Conservation (phyloP, 2,329 filamentous ascomycete genomes). For the Verticillium alfalfae region DNA sequence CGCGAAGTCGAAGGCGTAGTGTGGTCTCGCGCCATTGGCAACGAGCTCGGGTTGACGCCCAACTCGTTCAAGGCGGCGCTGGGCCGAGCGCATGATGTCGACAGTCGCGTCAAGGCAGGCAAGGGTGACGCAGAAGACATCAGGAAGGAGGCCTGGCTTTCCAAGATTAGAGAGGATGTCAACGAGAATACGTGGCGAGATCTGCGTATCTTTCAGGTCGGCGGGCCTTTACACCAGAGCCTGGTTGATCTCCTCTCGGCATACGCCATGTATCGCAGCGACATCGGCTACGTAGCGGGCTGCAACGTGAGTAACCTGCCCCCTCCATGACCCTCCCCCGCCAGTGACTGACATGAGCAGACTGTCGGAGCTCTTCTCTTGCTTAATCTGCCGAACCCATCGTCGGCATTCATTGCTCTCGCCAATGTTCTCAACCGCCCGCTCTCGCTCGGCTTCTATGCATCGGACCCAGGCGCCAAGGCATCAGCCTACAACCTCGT, state of each 20-base stretch:
- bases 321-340: not conserved
- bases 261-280: conserved; percentile 76
- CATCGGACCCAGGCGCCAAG: conserved; percentile 63
- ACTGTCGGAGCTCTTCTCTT: conserved; percentile 69
- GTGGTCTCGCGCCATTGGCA: conserved; percentile 68
- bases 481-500: conserved; percentile 64
- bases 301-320: conserved; percentile 58
- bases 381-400: conserved; percentile 60
- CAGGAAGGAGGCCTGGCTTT: conserved; percentile 54
- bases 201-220: conserved; percentile 64
- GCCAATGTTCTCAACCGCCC: conserved; percentile 75
- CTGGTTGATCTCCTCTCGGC: conserved; percentile 71
- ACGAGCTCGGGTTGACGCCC: conserved; percentile 62
- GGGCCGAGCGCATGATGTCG: conserved; percentile 57
- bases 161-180: conserved; percentile 59
- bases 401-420: conserved; percentile 63
- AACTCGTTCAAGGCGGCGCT: conserved; percentile 68
- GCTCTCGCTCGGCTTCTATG: conserved; percentile 69
- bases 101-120: conserved; percentile 47
- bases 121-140: conserved; percentile 49
- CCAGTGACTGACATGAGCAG: conserved; percentile 28
- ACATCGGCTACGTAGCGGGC: conserved; percentile 72
- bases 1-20: conserved; percentile 61
- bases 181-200: conserved; percentile 62
- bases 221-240: conserved; percentile 60